Conservation (phyloP, 495 filamentous ascomycete species). For the Oleoguttula mirabilis region DNA sequence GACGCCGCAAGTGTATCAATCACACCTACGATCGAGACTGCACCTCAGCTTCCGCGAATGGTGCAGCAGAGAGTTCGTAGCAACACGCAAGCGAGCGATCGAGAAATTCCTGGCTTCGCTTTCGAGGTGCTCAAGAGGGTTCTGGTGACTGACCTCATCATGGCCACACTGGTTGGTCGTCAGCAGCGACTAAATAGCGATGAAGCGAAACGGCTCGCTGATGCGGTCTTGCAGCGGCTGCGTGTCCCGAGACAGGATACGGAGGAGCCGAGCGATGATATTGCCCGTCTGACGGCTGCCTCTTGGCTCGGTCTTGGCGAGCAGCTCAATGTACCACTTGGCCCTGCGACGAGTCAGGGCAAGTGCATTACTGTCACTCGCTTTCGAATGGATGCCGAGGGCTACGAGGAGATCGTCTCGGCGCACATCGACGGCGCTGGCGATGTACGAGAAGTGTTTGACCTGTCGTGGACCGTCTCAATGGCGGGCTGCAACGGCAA, state of each 20-base stretch:
- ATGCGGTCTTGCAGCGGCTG: slow-evolving; percentile 24
- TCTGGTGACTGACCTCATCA: slow-evolving; percentile 28
- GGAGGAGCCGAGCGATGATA: slow-evolving; percentile 17
- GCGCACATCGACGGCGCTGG: slow-evolving; percentile 20
- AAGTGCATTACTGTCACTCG: slow-evolving; percentile 25
- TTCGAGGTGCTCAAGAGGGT: slow-evolving; percentile 26
- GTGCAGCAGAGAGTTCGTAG: slow-evolving; percentile 1
- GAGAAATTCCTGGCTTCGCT: slow-evolving; percentile 10
- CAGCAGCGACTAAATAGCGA: slow-evolving; percentile 26
- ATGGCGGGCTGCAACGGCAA: slow-evolving; percentile 23
- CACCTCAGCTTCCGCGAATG: neutral
- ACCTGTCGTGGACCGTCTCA: slow-evolving; percentile 22
- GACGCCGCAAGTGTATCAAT: neutral
- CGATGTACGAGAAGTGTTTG: slow-evolving; percentile 24
- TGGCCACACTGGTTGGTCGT: slow-evolving; percentile 26
- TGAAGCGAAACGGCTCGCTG: slow-evolving; percentile 30
- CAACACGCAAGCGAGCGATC: neutral
- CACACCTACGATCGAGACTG: slow-evolving; percentile 4
- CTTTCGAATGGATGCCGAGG: slow-evolving; percentile 27
- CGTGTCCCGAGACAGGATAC: slow-evolving; percentile 8
- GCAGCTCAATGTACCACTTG: slow-evolving; percentile 23
- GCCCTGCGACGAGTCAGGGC: slow-evolving; percentile 20
- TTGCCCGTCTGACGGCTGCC: slow-evolving; percentile 23
- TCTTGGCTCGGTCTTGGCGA: slow-evolving; percentile 26
- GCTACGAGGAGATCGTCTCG: slow-evolving; percentile 29